Conservation (phyloP, 164 flowering plant genomes). For the Piper longum region DNA sequence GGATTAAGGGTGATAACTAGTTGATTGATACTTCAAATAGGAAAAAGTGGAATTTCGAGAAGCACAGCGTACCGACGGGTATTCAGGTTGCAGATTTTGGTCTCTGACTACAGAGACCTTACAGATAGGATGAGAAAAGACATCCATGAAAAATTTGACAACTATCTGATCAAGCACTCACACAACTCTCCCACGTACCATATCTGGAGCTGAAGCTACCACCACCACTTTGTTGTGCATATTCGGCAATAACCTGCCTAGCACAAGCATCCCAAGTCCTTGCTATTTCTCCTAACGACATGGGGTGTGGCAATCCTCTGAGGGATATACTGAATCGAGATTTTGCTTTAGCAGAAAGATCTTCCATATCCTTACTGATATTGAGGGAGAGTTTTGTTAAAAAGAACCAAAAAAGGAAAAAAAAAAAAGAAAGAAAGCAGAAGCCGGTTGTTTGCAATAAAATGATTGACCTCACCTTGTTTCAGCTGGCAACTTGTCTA, state of each 20-base stretch:
- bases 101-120: neutral
- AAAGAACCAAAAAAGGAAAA: neutral
- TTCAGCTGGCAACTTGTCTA: slow-evolving; percentile 78
- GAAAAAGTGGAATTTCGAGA: no score
- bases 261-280: slow-evolving; percentile 80
- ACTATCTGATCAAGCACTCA: slow-evolving; percentile 17
- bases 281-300: slow-evolving; percentile 60
- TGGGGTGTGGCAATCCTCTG: slow-evolving; percentile 60
- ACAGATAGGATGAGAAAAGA: neutral
- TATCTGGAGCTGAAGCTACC: slow-evolving; percentile 80
- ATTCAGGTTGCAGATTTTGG: neutral
- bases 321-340: slow-evolving; percentile 50
- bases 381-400: neutral
- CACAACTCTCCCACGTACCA: slow-evolving; percentile 71
- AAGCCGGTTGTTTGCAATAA: neutral
- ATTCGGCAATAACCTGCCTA: slow-evolving; percentile 49
- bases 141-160: neutral
- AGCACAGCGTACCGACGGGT: no score
- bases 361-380: slow-evolving; percentile 57
- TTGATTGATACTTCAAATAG: no score
- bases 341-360: slow-evolving; percentile 56
- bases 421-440: neutral
- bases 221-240: slow-evolving; percentile 63
- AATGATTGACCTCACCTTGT: slow-evolving; percentile 31
- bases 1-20: no score